These are phyloP conservation scores for Allium cepa DNA, from an alignment of 106 monocot species.

Conservation along the genomic window DNA sequence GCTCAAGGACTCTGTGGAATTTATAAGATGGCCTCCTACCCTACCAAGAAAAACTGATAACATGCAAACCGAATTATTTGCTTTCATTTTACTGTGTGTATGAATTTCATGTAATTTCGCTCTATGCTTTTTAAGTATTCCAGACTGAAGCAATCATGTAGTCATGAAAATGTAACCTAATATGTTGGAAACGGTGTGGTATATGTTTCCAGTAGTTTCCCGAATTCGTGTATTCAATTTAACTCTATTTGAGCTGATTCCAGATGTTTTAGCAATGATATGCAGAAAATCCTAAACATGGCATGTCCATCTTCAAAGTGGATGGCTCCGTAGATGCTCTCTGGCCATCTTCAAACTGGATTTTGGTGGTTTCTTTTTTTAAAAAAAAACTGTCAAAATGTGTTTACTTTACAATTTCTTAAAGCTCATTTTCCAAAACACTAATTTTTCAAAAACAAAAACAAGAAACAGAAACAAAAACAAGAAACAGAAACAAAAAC, in stretches of 20 bases:
- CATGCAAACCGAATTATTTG: too few species aligned
- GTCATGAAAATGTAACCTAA: background rate
- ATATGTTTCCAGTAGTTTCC: background rate
- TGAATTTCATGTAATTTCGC: background rate
- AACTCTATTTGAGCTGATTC: too few species aligned
- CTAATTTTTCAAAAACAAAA: background rate
- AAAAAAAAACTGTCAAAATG: background rate
- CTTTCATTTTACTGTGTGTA: too few species aligned
- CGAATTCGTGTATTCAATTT: too few species aligned
- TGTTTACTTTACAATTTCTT: background rate
- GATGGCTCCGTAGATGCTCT: too few species aligned
- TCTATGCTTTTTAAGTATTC: background rate
- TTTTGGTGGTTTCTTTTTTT: background rate
- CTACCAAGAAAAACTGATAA: constrained; percentile 18
- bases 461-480: too few species aligned
- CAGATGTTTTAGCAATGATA: too few species aligned
- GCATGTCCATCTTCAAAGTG: too few species aligned
- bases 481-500: too few species aligned
- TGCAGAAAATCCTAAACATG: too few species aligned
- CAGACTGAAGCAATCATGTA: background rate
- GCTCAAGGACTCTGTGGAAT: constrained; percentile 41
- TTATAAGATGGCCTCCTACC: constrained; percentile 52
- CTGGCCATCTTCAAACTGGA: too few species aligned
- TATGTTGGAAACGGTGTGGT: background rate
- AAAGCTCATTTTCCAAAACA: background rate